phyloP scores from a whole-genome alignment of 176 grass and related monocot species.

The Carex myosuroides region DNA sequence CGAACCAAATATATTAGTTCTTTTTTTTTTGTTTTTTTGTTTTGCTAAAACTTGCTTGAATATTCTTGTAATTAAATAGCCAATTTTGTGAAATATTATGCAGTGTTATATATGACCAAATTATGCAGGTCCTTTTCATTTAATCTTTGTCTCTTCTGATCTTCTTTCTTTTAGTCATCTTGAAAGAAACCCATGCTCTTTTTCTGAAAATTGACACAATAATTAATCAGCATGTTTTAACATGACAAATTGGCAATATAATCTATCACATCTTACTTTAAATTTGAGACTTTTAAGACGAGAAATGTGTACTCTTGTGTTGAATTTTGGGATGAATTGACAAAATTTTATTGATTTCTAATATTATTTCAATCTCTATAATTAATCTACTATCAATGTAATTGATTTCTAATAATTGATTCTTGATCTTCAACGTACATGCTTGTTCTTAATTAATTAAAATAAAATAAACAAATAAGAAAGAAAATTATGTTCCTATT shows the following conservation, averaged over 20 bases:
- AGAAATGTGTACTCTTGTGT: neutral
- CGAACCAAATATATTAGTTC: neutral
- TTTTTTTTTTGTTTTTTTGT: too few species aligned
- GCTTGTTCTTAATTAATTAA: neutral
- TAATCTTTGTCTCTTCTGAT: neutral
- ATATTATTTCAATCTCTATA: too few species aligned
- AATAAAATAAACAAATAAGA: neutral
- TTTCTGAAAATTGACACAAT: neutral
- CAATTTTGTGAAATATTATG: neutral
- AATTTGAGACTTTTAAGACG: neutral
- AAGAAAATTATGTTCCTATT: neutral
- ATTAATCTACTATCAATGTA: too few species aligned
- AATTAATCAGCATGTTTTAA: neutral
- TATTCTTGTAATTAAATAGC: neutral
- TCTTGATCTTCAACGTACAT: too few species aligned
- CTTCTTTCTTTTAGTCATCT: neutral
- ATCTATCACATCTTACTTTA: neutral
- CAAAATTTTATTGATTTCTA: too few species aligned
- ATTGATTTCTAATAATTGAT: too few species aligned
- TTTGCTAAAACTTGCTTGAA: neutral
- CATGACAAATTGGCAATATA: neutral
- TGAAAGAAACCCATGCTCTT: neutral
- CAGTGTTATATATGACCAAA: too few species aligned
- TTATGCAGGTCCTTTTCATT: neutral
- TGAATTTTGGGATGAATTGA: too few species aligned